phyloP scores from a whole-genome alignment of 768 basidiomycete species.

The Trametes elegans region DNA sequence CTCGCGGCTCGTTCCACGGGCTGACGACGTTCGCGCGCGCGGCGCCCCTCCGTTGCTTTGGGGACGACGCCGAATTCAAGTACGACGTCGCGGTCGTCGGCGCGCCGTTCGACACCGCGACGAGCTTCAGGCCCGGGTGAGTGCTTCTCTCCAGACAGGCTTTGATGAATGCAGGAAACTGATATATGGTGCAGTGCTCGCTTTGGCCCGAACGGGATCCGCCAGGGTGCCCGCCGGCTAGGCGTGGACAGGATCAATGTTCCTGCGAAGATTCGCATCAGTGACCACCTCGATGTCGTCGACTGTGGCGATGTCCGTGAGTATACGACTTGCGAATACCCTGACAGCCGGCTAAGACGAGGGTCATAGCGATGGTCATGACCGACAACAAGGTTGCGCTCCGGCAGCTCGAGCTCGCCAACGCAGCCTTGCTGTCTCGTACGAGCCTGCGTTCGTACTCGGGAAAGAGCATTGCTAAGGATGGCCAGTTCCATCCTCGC shows the following conservation, averaged over 20 bases:
- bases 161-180: no score
- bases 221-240: constrained; percentile 32
- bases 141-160: no score
- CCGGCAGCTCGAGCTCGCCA: constrained; percentile 33
- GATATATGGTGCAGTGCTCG: constrained; percentile 21
- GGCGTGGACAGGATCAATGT: constrained; percentile 32
- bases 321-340: neutral
- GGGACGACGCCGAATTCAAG: constrained; percentile 21
- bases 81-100: constrained; percentile 33
- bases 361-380: constrained; percentile 23
- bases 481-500: constrained; percentile 34
- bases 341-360: neutral
- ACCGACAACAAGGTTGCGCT: constrained; percentile 33
- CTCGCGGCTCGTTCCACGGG: constrained; percentile 26
- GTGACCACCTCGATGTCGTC: constrained; percentile 28
- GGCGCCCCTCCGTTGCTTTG: constrained; percentile 29
- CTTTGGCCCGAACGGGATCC: constrained; percentile 35
- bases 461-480: constrained; percentile 28
- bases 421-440: constrained; percentile 23
- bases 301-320: constrained; percentile 34
- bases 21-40: constrained; percentile 30
- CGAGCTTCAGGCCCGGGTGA: constrained; percentile 32
- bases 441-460: constrained; percentile 15
- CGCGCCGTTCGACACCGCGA: constrained; percentile 34
- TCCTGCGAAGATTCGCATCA: constrained; percentile 27